phyloP scores from a whole-genome alignment of 345 rosid genomes.

The Citropsis articulata region DNA sequence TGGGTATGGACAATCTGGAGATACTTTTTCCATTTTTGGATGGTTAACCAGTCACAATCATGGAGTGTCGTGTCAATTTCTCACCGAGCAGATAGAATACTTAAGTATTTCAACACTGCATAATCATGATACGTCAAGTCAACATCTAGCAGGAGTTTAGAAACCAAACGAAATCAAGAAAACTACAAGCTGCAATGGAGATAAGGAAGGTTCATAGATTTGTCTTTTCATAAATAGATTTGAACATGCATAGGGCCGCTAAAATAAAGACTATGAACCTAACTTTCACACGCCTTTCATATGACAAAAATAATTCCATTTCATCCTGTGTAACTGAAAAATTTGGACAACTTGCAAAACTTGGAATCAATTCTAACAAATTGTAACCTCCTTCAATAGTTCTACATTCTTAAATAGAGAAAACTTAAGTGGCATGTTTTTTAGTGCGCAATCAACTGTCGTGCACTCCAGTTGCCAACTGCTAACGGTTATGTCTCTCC shows the following conservation, averaged over 20 bases:
- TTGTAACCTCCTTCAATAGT: neutral
- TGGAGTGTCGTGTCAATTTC: neutral
- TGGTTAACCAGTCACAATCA: slow-evolving; percentile 13
- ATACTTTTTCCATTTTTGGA: slow-evolving; percentile 66
- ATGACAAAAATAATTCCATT: neutral
- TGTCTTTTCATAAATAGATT: neutral
- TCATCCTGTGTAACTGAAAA: neutral
- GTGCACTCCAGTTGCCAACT: neutral
- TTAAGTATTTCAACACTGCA: slow-evolving; percentile 11
- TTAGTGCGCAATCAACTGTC: neutral
- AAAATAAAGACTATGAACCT: neutral
- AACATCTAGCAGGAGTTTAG: slow-evolving; percentile 3
- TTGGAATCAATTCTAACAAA: neutral
- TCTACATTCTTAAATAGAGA: neutral
- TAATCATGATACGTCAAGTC: neutral
- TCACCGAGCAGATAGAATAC: slow-evolving; percentile 8
- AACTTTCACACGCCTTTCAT: neutral
- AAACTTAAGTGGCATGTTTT: neutral
- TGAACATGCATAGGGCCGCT: neutral
- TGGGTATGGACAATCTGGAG: slow-evolving; percentile 94
- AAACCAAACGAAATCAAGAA: neutral
- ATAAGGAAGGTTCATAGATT: neutral
- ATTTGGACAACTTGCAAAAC: neutral
- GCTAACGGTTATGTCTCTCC: neutral
- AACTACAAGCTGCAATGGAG: neutral